Evolutionary conservation across 2,329 filamentous ascomycete species (phyloP).

Genomic region (Ophiocordyceps camponoti-saundersi): DNA sequence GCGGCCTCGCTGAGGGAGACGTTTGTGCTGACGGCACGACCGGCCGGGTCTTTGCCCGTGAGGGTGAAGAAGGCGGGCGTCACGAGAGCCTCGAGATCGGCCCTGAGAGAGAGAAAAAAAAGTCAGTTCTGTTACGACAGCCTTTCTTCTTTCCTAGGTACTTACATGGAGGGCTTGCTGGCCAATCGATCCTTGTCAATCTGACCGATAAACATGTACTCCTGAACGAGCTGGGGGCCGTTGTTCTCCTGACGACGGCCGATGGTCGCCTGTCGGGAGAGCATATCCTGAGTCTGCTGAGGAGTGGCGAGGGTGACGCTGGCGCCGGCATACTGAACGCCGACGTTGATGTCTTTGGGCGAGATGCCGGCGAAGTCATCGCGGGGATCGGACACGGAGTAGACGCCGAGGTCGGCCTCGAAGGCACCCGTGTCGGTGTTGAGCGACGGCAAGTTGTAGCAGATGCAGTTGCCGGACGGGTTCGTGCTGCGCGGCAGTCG

Average conservation of each 20-base stretch:
- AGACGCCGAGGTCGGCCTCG: slow-evolving; percentile 61
- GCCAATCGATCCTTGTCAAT: slow-evolving; percentile 41
- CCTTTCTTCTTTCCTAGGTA: not conserved
- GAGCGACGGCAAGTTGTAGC: slow-evolving; percentile 64
- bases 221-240: slow-evolving; percentile 32
- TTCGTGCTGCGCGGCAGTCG: slow-evolving; percentile 44
- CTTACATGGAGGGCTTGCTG: slow-evolving; percentile 43
- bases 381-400: slow-evolving; percentile 44
- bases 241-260: not conserved
- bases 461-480: slow-evolving; percentile 60
- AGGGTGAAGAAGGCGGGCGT: slow-evolving; percentile 55
- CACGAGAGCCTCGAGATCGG: slow-evolving; percentile 42
- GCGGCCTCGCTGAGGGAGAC: slow-evolving; percentile 54
- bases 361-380: slow-evolving; percentile 35
- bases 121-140: not conserved
- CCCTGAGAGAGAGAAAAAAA: slow-evolving; percentile 18
- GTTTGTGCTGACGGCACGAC: slow-evolving; percentile 39
- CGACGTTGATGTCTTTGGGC: slow-evolving; percentile 34
- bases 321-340: slow-evolving; percentile 36
- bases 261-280: slow-evolving; percentile 2
- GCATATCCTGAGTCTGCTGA: slow-evolving; percentile 9
- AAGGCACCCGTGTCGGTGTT: slow-evolving; percentile 54
- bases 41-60: slow-evolving; percentile 33
- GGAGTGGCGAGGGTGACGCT: slow-evolving; percentile 13
- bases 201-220: slow-evolving; percentile 52